Percentiles rank a stretch among this genome's conserved stretches.
Conservation (phyloP, 331 rosid genomes). For the Saraca asoca region DNA sequence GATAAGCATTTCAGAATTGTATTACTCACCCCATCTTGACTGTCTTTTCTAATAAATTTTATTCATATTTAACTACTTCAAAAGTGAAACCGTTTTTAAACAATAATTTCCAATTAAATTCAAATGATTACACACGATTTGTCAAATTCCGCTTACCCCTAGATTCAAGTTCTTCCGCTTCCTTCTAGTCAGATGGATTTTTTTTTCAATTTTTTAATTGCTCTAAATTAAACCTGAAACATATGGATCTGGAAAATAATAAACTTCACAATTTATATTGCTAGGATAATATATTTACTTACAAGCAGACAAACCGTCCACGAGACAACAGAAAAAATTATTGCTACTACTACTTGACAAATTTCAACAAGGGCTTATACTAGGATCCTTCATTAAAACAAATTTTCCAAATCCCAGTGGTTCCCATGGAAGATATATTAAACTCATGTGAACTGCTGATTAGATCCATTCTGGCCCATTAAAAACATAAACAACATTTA, state of each 20-base stretch:
- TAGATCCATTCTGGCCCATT: not conserved
- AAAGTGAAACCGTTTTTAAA: no score
- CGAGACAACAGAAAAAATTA: conserved; percentile 5
- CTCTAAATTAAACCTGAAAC: not conserved
- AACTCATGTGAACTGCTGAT: conserved; percentile 18
- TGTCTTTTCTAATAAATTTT: no score
- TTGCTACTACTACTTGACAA: conserved; percentile 32
- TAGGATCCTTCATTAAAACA: conserved; percentile 76
- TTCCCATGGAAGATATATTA: conserved; percentile 31
- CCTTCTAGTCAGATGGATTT: no score
- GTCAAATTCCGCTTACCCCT: no score
- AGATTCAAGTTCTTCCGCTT: no score
- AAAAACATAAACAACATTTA: conserved; percentile 7
- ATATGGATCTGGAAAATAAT: conserved; percentile 1
- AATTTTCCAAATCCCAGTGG: conserved; percentile 62
- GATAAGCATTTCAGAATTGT: no score
- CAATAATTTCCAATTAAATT: no score
- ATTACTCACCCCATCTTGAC: no score
- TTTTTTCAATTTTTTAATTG: no score
- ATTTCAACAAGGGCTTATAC: conserved; percentile 40
- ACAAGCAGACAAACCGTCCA: conserved; percentile 28
- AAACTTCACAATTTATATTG: not conserved
- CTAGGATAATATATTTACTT: conserved; percentile 21
- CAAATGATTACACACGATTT: no score
- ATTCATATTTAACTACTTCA: no score